Evolutionary conservation across 2,329 filamentous ascomycete genomes (phyloP), one percentile per base, ranked within the genome.

Genomic region (Aspergillus brasiliensis): DNA sequence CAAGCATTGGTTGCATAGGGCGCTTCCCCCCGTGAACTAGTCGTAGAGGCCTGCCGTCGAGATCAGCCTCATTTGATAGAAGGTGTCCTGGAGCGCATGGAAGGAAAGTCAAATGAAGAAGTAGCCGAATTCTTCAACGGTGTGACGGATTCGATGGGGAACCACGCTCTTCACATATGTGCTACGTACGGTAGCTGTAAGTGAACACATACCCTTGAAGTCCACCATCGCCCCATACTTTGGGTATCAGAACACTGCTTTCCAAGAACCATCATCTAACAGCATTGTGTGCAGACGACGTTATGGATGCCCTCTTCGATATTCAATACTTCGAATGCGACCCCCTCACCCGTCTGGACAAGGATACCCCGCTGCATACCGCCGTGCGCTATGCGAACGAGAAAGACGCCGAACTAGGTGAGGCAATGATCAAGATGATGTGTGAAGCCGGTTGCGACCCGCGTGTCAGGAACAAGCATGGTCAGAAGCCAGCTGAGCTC

Each of bases 41-140:
- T 98, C 69, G 87, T 98, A 78, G 94, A 96, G 81, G 91, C 95
- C 70, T 96, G 91, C 80, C 91, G 94, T 62, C 87, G 92, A 72
- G 94, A 98, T 84, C 97, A 98, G 79, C 88, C 88, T 67, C 89
- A 94, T 56, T 87, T 98, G 62, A 86, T 98, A 58, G 80, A 85
- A 69, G 89, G 95, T 70, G 84, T 93, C 59, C 83, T 97, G 67
- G 78, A 84, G 44, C 79, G 80, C 65, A 80, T 86, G 71, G 84
- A 85, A 65, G 78, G 80, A 60, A 86, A 88, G 56, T 73, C 80
- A 7, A 77, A 82, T 57, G 83, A 86, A 60, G 83, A 90, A 70
- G 86, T 91, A 62, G 88, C 92, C 34, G 76, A 85, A 53, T 87
- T 96, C 66, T 87, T 99, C 75, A 99, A 99, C 82, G 84, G 86